Conservation (phyloP, 192 early-diverging fungal species). For the Umbelopsis vinacea region DNA sequence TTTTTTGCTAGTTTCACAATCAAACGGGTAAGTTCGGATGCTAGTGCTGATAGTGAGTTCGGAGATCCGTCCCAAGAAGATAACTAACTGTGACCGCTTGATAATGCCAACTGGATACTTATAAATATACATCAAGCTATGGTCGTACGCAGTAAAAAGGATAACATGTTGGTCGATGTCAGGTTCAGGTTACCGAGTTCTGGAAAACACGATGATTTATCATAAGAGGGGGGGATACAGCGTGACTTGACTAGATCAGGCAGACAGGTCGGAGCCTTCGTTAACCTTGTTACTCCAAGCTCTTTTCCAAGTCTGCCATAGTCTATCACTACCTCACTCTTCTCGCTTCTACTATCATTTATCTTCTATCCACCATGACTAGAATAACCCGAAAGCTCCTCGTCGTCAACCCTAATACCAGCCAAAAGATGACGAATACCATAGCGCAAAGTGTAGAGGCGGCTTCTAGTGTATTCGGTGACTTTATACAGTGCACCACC, state of each 20-base stretch:
- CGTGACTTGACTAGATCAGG: too few relatives aligned
- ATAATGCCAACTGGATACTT: neutral
- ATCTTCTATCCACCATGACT: neutral
- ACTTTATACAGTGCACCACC: constrained; percentile 16
- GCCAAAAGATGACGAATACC: constrained; percentile 17
- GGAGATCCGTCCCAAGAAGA: too few relatives aligned
- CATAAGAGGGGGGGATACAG: too few relatives aligned
- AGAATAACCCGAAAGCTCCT: constrained; percentile 15
- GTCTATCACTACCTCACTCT: neutral
- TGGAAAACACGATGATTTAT: too few relatives aligned
- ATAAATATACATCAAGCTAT: neutral
- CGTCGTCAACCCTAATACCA: constrained; percentile 32
- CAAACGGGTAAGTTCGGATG: too few relatives aligned
- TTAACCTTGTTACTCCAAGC: neutral
- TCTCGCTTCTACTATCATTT: neutral
- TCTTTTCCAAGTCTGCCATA: neutral
- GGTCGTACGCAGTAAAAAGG: too few relatives aligned
- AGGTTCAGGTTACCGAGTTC: too few relatives aligned
- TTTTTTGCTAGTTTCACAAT: too few relatives aligned
- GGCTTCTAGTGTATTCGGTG: neutral
- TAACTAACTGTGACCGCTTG: too few relatives aligned
- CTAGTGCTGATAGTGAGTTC: too few relatives aligned
- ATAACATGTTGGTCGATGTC: too few relatives aligned
- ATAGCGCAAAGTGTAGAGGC: constrained; percentile 11
- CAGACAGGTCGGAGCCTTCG: neutral